These are phyloP conservation scores for Parathielavia hyrcaniae DNA, from an alignment of 495 filamentous ascomycete species.

Conservation along the genomic window DNA sequence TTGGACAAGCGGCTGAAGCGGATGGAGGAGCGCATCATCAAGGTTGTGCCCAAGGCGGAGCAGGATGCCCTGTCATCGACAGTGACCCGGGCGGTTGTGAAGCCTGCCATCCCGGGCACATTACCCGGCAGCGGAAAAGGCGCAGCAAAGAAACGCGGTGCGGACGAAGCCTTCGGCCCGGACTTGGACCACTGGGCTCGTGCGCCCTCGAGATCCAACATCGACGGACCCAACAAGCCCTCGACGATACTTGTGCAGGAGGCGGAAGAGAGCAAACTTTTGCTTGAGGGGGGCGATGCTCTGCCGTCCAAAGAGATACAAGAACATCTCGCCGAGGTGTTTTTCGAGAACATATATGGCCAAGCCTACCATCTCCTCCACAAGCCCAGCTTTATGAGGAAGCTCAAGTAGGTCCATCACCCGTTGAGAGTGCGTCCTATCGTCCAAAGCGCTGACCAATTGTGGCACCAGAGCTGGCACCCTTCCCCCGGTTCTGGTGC, in stretches of 20 bases:
- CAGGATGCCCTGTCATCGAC: slow-evolving; percentile 44
- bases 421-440: background rate
- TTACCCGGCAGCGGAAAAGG: slow-evolving; percentile 42
- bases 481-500: slow-evolving; percentile 75
- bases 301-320: slow-evolving; percentile 85
- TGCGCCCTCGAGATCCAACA: slow-evolving; percentile 42
- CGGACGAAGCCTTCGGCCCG: slow-evolving; percentile 78
- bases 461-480: slow-evolving; percentile 42
- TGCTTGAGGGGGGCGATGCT: slow-evolving; percentile 75
- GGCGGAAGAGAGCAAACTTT: slow-evolving; percentile 61
- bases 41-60: slow-evolving; percentile 85
- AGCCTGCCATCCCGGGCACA: slow-evolving; percentile 63
- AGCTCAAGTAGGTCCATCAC: slow-evolving; percentile 52
- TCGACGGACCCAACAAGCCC: slow-evolving; percentile 45
- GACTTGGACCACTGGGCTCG: slow-evolving; percentile 80
- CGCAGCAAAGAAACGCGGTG: slow-evolving; percentile 70
- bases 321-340: slow-evolving; percentile 88
- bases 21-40: slow-evolving; percentile 98
- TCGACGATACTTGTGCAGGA: slow-evolving; percentile 57
- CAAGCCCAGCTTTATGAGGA: slow-evolving; percentile 92
- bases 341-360: slow-evolving; percentile 93
- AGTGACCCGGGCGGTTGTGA: slow-evolving; percentile 71
- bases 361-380: slow-evolving; percentile 94
- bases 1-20: slow-evolving; percentile 84
- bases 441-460: slow-evolving; percentile 24